phyloP scores from a whole-genome alignment of 768 basidiomycete species.

The Termitomyces sp. region DNA sequence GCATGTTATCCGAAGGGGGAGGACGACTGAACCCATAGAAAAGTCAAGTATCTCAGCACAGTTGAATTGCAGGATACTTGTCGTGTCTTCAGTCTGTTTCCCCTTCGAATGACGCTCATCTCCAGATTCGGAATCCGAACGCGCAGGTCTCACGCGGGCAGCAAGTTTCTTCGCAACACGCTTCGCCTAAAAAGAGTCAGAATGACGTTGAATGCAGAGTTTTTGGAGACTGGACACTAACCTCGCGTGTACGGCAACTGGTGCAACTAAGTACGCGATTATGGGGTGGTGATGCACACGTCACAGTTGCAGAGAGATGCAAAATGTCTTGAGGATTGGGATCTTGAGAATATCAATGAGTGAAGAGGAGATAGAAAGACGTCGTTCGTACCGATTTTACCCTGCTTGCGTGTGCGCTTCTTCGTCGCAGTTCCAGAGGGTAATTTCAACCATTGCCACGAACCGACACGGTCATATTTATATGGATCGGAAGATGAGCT shows the following conservation, averaged over 20 bases:
- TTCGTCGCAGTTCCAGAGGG: constrained; percentile 83
- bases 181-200: constrained; percentile 56
- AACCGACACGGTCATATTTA: constrained; percentile 79
- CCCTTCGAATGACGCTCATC: constrained; percentile 50
- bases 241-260: constrained; percentile 87
- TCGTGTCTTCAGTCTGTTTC: constrained; percentile 57
- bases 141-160: constrained; percentile 72
- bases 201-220: constrained; percentile 3
- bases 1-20: constrained; percentile 96
- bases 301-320: constrained; percentile 66
- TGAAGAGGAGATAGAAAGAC: constrained; percentile 10
- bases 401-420: constrained; percentile 77
- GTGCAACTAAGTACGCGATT: constrained; percentile 76
- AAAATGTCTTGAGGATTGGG: constrained; percentile 66
- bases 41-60: constrained; percentile 89
- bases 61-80: constrained; percentile 93
- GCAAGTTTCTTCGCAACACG: constrained; percentile 87
- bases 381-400: constrained; percentile 60
- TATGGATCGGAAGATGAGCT: constrained; percentile 55
- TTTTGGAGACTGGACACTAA: constrained; percentile 24
- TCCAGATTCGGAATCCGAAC: constrained; percentile 67
- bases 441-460: constrained; percentile 84
- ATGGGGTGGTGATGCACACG: constrained; percentile 77
- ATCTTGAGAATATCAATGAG: constrained; percentile 37
- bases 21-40: constrained; percentile 74